These are phyloP conservation scores for Erodium texanum DNA, from an alignment of 441 rosid genomes.

Conservation along the genomic window DNA sequence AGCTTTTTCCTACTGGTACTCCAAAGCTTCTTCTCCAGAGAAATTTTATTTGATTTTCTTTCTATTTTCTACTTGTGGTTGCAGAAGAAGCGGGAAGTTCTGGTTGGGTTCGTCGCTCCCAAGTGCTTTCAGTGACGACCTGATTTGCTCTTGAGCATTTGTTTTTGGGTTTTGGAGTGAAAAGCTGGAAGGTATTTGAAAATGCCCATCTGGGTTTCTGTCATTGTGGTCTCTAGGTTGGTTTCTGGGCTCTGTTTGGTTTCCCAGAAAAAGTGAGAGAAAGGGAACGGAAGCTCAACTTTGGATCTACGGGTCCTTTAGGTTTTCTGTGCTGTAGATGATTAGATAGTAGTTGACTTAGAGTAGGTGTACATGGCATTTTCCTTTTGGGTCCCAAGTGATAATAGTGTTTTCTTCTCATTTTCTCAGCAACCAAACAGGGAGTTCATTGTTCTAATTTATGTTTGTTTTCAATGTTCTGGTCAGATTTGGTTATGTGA, in stretches of 20 bases:
- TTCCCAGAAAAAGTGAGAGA: not conserved
- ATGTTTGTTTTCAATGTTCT: not conserved
- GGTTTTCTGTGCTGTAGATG: not conserved
- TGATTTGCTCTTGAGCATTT: not conserved
- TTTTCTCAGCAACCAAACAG: not conserved
- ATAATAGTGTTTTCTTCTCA: not conserved
- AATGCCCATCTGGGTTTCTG: not conserved
- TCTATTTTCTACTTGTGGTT: not conserved
- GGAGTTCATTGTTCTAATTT: not conserved
- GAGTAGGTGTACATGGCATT: not conserved
- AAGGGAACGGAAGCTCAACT: not conserved
- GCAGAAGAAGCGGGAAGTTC: not conserved
- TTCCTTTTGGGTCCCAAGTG: not conserved
- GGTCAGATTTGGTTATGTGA: not conserved
- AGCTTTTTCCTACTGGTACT: no score
- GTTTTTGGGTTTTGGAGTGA: not conserved
- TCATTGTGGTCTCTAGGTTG: not conserved
- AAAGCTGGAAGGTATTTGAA: not conserved
- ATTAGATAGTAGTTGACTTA: not conserved
- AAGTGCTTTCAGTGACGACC: not conserved
- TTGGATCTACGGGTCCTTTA: not conserved
- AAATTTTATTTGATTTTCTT: not conserved
- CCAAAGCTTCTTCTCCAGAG: not conserved
- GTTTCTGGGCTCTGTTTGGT: constrained; percentile 1
- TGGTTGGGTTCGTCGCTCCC: no score